Conservation (phyloP, 768 basidiomycete species). For the Rhizopogon vinicolor region DNA sequence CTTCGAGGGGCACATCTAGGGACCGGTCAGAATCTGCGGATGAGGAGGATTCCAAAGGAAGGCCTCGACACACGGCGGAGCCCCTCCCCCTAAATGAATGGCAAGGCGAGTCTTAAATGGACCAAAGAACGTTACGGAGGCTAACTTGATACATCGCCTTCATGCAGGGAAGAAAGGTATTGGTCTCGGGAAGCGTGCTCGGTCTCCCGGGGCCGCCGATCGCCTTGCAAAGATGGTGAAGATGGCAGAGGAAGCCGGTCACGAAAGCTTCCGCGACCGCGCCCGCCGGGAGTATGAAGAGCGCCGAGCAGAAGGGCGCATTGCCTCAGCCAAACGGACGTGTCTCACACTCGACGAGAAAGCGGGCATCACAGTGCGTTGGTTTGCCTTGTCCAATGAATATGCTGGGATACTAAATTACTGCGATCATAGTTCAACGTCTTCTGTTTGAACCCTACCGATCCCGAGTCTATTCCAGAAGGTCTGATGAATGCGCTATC, state of each 20-base stretch:
- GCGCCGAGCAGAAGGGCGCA: constrained; percentile 64
- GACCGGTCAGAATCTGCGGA: constrained; percentile 2
- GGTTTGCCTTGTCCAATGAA: neutral
- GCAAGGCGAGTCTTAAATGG: constrained; percentile 53
- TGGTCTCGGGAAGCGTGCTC: constrained; percentile 61
- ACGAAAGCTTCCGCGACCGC: constrained; percentile 65
- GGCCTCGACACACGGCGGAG: constrained; percentile 45
- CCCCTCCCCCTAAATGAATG: constrained; percentile 79
- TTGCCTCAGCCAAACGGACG: constrained; percentile 70
- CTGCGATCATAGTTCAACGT: constrained; percentile 62
- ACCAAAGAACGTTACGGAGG: neutral
- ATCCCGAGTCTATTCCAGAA: constrained; percentile 60
- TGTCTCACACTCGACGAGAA: constrained; percentile 74
- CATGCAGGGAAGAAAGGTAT: constrained; percentile 73
- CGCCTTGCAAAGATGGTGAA: constrained; percentile 71
- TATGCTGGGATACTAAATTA: neutral
- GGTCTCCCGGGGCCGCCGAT: constrained; percentile 59
- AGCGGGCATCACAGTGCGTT: constrained; percentile 48
- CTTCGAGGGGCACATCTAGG: neutral
- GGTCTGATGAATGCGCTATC: constrained; percentile 57
- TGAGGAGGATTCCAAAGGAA: constrained; percentile 1
- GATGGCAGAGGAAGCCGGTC: constrained; percentile 46
- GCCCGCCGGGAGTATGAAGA: constrained; percentile 72
- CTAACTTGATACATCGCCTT: constrained; percentile 3
- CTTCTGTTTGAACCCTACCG: constrained; percentile 69